Evolutionary conservation across 768 basidiomycete genomes (phyloP).

Genomic region (Suillus placidus): DNA sequence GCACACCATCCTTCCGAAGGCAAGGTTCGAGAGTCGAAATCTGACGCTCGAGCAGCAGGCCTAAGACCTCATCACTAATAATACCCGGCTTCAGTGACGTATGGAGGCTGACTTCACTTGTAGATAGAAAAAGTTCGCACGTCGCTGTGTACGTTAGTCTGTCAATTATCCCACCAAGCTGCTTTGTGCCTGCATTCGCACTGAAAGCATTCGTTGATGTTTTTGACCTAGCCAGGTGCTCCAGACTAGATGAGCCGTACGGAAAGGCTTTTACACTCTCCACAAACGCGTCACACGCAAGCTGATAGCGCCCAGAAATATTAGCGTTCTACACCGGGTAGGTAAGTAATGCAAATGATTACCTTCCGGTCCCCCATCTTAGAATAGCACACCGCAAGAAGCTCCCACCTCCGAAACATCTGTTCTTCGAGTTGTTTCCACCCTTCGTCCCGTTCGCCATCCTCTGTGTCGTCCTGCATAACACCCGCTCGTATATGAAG

Average conservation of each 20-base stretch:
- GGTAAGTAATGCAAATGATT: conserved; percentile 18
- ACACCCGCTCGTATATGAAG: conserved; percentile 33
- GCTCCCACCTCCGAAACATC: conserved; percentile 74
- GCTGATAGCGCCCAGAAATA: conserved; percentile 39
- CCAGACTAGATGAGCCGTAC: conserved; percentile 30
- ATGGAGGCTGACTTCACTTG: conserved; percentile 39
- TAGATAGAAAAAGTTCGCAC: conserved; percentile 63
- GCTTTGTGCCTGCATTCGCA: conserved; percentile 47
- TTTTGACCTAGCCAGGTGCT: conserved; percentile 6
- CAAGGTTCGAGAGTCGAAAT: conserved; percentile 54
- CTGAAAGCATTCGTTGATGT: conserved; percentile 36
- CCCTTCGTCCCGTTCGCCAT: conserved; percentile 36
- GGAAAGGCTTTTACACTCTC: conserved; percentile 58
- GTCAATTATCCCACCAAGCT: conserved; percentile 64
- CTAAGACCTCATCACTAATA: conserved; percentile 37
- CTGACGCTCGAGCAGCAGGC: conserved; percentile 65
- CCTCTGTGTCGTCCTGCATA: conserved; percentile 23
- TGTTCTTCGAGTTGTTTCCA: conserved; percentile 69
- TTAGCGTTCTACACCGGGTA: conserved; percentile 9
- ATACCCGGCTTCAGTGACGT: not conserved
- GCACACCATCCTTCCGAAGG: conserved; percentile 60
- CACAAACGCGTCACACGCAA: conserved; percentile 59
- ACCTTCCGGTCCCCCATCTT: conserved; percentile 82
- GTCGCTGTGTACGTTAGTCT: conserved; percentile 66
- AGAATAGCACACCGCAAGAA: conserved; percentile 75